Percentiles rank a stretch among this genome's conserved stretches.
These are phyloP conservation scores for Apiospora phragmitis DNA, from an alignment of 2,329 filamentous ascomycete species.

Conservation along the genomic window DNA sequence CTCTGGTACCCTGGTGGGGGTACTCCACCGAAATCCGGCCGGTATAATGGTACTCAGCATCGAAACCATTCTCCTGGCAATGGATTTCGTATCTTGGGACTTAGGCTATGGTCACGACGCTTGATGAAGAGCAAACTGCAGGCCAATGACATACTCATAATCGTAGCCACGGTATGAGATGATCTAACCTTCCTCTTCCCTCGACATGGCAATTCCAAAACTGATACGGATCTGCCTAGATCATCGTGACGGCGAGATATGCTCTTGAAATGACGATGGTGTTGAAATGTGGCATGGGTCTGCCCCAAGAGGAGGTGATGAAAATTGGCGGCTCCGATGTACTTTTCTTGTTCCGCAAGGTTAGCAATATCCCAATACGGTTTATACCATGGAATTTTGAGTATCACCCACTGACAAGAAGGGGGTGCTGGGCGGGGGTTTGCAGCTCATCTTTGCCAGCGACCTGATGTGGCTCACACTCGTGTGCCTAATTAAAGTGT, in stretches of 20 bases:
- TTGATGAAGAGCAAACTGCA: constrained; percentile 13
- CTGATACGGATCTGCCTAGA: constrained; percentile 13
- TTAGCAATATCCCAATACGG: background rate
- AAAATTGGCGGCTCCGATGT: background rate
- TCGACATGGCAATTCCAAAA: constrained; percentile 11
- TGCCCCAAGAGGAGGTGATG: constrained; percentile 14
- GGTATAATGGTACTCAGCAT: background rate
- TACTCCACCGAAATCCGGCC: background rate
- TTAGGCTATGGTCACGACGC: constrained; percentile 20
- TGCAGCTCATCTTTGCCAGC: constrained; percentile 13
- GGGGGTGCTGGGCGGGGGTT: background rate
- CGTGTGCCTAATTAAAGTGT: constrained; percentile 19
- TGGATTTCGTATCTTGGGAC: constrained; percentile 16
- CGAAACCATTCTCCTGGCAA: background rate
- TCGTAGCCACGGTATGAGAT: background rate
- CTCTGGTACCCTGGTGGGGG: background rate
- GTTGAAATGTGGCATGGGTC: constrained; percentile 19
- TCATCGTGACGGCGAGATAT: constrained; percentile 17
- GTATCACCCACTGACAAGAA: background rate
- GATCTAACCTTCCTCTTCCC: background rate
- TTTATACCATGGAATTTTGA: too few species aligned
- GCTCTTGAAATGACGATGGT: constrained; percentile 15
- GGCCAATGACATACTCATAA: constrained; percentile 14
- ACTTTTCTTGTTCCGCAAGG: background rate
- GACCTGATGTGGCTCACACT: constrained; percentile 17